Conservation (phyloP, 2,329 filamentous ascomycete genomes). For the Neurospora crassa region DNA sequence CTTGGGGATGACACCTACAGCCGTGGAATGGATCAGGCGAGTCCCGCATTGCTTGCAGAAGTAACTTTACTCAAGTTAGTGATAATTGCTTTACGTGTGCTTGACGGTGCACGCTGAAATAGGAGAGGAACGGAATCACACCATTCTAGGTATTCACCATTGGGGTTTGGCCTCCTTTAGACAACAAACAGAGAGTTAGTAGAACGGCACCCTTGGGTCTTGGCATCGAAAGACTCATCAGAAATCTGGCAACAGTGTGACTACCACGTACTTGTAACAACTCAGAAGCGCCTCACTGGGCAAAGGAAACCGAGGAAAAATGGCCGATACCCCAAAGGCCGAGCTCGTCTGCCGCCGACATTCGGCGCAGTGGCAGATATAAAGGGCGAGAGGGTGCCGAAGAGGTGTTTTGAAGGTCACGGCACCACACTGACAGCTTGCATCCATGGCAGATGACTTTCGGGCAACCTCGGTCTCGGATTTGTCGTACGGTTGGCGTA, state of each 20-base stretch:
- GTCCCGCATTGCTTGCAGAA: conserved; percentile 60
- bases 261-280: conserved; percentile 43
- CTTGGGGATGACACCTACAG: conserved; percentile 29
- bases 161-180: not conserved
- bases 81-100: not conserved
- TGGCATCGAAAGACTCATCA: not conserved
- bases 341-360: conserved; percentile 57
- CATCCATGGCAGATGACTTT: conserved; percentile 36
- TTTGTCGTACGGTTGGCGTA: not conserved
- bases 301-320: conserved; percentile 57
- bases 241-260: not conserved
- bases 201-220: not conserved
- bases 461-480: not conserved
- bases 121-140: conserved; percentile 21
- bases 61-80: conserved; percentile 33
- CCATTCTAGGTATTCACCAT: conserved; percentile 38
- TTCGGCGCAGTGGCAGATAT: conserved; percentile 61
- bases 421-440: conserved; percentile 54
- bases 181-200: not conserved
- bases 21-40: conserved; percentile 51
- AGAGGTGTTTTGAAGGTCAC: conserved; percentile 54
- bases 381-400: conserved; percentile 50
- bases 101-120: not conserved
- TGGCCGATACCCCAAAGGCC: conserved; percentile 59
- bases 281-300: conserved; percentile 38